Conservation (phyloP, 371 early-diverging fungal genomes). For the Lichtheimia ornata region DNA sequence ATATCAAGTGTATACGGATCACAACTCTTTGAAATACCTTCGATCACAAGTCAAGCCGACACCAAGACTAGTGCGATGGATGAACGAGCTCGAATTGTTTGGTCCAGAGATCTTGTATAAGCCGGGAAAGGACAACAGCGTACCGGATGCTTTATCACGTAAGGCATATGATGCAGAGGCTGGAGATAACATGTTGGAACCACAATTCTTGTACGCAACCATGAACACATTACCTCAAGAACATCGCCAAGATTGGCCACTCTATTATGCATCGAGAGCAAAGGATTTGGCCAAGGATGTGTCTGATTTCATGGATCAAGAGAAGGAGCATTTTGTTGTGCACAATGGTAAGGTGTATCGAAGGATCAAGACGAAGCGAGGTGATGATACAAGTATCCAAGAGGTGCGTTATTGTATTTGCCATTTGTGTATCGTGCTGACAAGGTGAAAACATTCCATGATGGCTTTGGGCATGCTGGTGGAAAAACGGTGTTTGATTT, state of each 20-base stretch:
- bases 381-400: no score
- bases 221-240: no score
- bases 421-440: no score
- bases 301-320: no score
- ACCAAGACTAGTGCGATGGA: slow-evolving; percentile 11
- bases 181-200: not conserved
- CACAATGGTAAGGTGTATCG: no score
- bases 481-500: slow-evolving; percentile 12
- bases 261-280: no score
- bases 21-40: slow-evolving; percentile 22
- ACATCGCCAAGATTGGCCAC: no score
- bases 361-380: no score
- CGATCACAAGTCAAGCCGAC: slow-evolving; percentile 11
- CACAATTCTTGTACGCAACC: not conserved
- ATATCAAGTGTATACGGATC: slow-evolving; percentile 23
- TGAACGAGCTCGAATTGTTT: slow-evolving; percentile 18
- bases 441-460: no score
- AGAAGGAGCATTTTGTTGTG: no score
- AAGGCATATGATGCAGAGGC: not conserved
- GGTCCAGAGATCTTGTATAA: not conserved
- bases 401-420: no score
- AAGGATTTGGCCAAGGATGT: no score
- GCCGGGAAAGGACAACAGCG: slow-evolving; percentile 16
- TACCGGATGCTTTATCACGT: slow-evolving; percentile 16
- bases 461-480: slow-evolving; percentile 11